Percentiles rank a stretch among this genome's conserved stretches.
Evolutionary conservation across 176 grass and related monocot genomes (phyloP).

Genomic region (Oryza glumipatula): DNA sequence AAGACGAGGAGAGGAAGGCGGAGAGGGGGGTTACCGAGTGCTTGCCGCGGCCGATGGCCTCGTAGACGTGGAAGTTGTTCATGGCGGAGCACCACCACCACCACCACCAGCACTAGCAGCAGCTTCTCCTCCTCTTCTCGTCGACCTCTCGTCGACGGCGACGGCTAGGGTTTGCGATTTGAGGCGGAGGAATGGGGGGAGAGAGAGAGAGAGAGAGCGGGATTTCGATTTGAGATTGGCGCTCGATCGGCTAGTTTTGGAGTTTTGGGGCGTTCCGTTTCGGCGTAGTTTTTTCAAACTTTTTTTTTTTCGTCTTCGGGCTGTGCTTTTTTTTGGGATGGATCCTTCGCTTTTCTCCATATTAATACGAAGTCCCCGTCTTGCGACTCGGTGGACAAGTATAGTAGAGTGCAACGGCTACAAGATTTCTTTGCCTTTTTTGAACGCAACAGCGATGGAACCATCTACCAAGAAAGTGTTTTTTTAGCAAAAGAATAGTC

Average conservation of each 20-base stretch:
- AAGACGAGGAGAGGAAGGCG: neutral
- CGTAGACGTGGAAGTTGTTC: slow-evolving; percentile 99
- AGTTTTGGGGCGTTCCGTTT: slow-evolving; percentile 13
- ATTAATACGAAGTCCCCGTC: too few relatives aligned
- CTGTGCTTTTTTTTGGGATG: neutral
- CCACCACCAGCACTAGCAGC: too few relatives aligned
- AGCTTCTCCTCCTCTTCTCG: slow-evolving; percentile 10
- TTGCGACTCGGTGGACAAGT: neutral
- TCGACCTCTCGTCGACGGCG: neutral
- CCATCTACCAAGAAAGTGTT: neutral
- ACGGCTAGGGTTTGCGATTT: slow-evolving; percentile 40
- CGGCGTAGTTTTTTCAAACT: slow-evolving; percentile 30
- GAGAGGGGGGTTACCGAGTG: slow-evolving; percentile 66
- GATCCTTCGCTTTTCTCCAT: neutral
- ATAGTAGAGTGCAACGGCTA: neutral
- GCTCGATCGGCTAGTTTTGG: slow-evolving; percentile 48
- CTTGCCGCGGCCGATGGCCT: slow-evolving; percentile 94
- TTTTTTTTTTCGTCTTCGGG: neutral
- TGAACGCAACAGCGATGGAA: neutral
- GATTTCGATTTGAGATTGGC: slow-evolving; percentile 51
- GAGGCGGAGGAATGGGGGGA: slow-evolving; percentile 24
- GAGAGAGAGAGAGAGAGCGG: slow-evolving; percentile 3
- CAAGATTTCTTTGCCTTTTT: neutral
- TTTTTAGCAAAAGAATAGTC: too few relatives aligned
- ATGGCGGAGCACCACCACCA: slow-evolving; percentile 43